Evolutionary conservation across 1,284 basidiomycete genomes (phyloP).

Genomic region (Ceratobasidium sp.): DNA sequence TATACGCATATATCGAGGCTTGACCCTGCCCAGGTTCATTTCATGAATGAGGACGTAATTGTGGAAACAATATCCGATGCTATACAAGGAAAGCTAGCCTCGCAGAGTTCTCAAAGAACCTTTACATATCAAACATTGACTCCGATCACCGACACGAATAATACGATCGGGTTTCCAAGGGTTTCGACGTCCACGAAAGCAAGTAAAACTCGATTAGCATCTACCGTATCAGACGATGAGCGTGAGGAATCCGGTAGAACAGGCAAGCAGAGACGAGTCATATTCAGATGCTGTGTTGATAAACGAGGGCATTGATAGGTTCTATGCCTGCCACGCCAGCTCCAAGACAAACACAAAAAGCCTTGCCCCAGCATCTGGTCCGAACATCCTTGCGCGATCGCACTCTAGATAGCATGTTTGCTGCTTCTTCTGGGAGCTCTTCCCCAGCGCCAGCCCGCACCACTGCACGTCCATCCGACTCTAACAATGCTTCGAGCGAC

Average conservation of each 20-base stretch:
- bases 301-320: slow-evolving; percentile 2
- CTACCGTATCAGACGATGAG: slow-evolving; percentile 2
- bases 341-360: slow-evolving; percentile 53
- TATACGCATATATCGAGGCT: neutral
- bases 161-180: neutral
- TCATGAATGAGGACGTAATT: slow-evolving; percentile 90
- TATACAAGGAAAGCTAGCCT: slow-evolving; percentile 69
- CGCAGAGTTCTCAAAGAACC: slow-evolving; percentile 66
- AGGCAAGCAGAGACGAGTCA: neutral
- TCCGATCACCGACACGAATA: slow-evolving; percentile 14
- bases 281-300: too few relatives aligned
- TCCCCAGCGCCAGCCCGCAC: slow-evolving; percentile 6
- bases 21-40: slow-evolving; percentile 66
- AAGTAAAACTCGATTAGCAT: slow-evolving; percentile 44
- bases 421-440: slow-evolving; percentile 15
- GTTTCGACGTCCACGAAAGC: slow-evolving; percentile 46
- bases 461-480: slow-evolving; percentile 56
- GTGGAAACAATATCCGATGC: slow-evolving; percentile 78
- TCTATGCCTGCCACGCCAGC: slow-evolving; percentile 51
- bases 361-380: slow-evolving; percentile 85
- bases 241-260: slow-evolving; percentile 10
- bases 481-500: neutral
- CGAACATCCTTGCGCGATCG: slow-evolving; percentile 86
- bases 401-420: slow-evolving; percentile 91
- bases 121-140: slow-evolving; percentile 75